Conservation (phyloP, 2,329 filamentous ascomycete species). For the Blastomyces percursus region DNA sequence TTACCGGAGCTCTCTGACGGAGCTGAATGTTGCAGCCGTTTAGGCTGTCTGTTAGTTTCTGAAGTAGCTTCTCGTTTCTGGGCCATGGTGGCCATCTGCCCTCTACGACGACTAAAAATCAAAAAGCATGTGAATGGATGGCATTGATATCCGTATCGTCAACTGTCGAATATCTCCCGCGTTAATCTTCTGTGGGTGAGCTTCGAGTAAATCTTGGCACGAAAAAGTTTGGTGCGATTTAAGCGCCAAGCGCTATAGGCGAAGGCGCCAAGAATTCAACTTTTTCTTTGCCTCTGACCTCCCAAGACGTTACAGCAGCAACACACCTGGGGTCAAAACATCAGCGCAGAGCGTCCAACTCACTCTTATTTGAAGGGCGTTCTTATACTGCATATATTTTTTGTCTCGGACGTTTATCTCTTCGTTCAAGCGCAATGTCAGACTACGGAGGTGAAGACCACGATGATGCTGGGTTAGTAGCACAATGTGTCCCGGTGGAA, state of each 20-base stretch:
- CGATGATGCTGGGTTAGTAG: constrained; percentile 47
- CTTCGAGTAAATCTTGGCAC: constrained; percentile 8
- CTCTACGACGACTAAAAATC: neutral
- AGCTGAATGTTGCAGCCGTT: constrained; percentile 24
- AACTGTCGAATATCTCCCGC: neutral
- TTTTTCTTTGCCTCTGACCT: neutral
- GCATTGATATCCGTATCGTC: neutral
- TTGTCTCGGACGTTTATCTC: constrained; percentile 10
- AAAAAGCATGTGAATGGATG: neutral
- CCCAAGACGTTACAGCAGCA: neutral
- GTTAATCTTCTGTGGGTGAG: neutral
- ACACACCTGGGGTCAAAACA: neutral
- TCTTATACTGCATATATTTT: constrained; percentile 6
- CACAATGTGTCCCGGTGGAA: neutral
- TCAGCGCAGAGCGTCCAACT: neutral
- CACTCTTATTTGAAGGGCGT: neutral
- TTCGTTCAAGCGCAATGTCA: constrained; percentile 47
- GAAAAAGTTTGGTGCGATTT: neutral
- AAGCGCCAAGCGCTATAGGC: neutral
- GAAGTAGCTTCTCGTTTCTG: constrained; percentile 26
- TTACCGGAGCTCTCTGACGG: constrained; percentile 23
- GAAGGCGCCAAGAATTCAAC: neutral
- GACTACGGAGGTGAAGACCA: constrained; percentile 60
- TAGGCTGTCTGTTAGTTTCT: constrained; percentile 20
- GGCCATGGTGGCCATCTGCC: constrained; percentile 21